Percentiles rank a stretch among this genome's conserved stretches.
Evolutionary conservation across 176 grass and related monocot species (phyloP).

Genomic region (Musa beccarii): DNA sequence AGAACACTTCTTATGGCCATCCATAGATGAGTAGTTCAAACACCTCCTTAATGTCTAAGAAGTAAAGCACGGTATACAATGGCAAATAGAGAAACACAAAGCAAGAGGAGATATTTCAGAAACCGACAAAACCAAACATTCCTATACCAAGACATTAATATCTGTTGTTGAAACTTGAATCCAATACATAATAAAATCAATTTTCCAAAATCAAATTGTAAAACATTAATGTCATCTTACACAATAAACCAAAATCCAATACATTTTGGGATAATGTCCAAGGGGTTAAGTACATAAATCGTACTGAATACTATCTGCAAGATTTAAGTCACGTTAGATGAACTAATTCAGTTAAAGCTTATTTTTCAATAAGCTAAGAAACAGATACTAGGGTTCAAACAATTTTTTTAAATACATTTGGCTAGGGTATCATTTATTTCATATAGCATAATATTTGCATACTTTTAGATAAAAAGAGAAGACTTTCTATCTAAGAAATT

Average conservation of each 20-base stretch:
- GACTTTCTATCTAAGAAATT: too few relatives aligned
- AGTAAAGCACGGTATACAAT: not conserved
- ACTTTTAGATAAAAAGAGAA: too few relatives aligned
- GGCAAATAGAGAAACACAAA: not conserved
- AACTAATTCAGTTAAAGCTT: not conserved
- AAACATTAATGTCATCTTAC: not conserved
- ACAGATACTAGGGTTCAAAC: too few relatives aligned
- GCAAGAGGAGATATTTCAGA: not conserved
- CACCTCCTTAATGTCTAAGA: not conserved
- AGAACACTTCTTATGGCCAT: too few relatives aligned
- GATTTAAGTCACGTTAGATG: not conserved
- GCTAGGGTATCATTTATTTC: not conserved
- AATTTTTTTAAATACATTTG: not conserved
- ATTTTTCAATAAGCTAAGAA: not conserved
- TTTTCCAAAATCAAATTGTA: not conserved
- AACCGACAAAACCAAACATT: not conserved
- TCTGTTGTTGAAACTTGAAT: not conserved
- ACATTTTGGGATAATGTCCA: not conserved
- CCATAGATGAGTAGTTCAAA: not conserved
- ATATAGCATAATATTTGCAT: too few relatives aligned
- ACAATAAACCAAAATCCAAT: too few relatives aligned
- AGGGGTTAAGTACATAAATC: not conserved
- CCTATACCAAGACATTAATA: not conserved
- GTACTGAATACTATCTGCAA: not conserved
- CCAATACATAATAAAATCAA: too few relatives aligned